Base-by-base conservation (phyloP, 306 rosid species). In the Cotoneaster glaucophyllus region DNA sequence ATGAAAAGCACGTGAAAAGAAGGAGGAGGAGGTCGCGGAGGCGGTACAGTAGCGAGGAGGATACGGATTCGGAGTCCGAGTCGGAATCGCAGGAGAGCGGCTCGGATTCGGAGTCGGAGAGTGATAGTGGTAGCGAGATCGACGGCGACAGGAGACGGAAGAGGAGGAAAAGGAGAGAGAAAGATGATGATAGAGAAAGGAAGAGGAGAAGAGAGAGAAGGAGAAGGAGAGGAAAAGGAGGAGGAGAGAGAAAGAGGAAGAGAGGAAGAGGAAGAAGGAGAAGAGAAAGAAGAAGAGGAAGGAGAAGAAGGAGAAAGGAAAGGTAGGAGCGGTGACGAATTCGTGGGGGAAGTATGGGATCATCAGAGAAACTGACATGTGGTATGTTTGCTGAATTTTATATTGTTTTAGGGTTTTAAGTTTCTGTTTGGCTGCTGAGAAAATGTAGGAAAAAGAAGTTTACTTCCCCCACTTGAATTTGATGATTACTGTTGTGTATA, bases 351-450 rank as follows among this genome's bases (percentile, higher is more conserved):
- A 90, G 76, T 88, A 90, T 81, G 97, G 97, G 68, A 67, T 86
- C 77, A 89, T 95, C 58, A 88, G 90, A 82, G 99, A 95, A 85
- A 95, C 99, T 87, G 99, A 95, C 85, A 92, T 92, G 97, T 95
- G 97, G 99, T 92, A 77, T 70, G 88, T 77, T 6, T 59, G 18
- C 2, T 31, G 6, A 37, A 48, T 41, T 56, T 70, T 73, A 1
- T 57, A 57, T 63, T 69, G 32, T 19, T 81, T 78, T 8, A 31
- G 70, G 80, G 56, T 13, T 68, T 64, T 18, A 54, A 56, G n/a
- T 45, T 59, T 65, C 63, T 34, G 77, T 70, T 80, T 68, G 67
- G 64, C 18, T 81, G 68, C 74, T 57, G 31, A 39, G 78, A 76
- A 81, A 75, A 4, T 24, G 34, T 48, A 44, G 62, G 74, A 79